These are phyloP conservation scores for Stagonosporopsis rhizophila DNA, from an alignment of 2,329 filamentous ascomycete genomes.

Conservation along the genomic window DNA sequence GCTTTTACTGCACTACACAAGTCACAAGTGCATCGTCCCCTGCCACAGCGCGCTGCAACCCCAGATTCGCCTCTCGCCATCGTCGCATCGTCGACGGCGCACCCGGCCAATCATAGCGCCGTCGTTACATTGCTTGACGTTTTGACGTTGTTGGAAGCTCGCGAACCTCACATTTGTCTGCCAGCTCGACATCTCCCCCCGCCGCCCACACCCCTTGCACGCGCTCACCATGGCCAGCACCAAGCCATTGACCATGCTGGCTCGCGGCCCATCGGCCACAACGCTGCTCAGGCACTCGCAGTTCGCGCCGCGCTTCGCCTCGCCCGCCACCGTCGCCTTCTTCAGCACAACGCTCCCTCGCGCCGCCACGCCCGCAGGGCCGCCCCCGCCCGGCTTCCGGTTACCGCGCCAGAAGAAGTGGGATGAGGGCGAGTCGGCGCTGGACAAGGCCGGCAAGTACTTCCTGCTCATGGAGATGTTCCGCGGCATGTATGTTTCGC, in stretches of 20 bases:
- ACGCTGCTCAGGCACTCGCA: constrained; percentile 47
- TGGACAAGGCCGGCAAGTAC: constrained; percentile 89
- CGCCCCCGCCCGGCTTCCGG: constrained; percentile 82
- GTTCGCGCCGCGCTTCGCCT: constrained; percentile 46
- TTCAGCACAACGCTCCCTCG: constrained; percentile 70
- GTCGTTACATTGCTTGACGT: constrained; percentile 29
- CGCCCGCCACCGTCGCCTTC: constrained; percentile 60
- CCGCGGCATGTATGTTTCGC: constrained; percentile 94
- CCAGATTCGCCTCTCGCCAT: constrained; percentile 21
- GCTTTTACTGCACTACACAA: not conserved
- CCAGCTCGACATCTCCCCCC: constrained; percentile 30
- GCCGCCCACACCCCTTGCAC: constrained; percentile 34
- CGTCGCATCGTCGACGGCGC: constrained; percentile 25
- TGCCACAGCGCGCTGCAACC: constrained; percentile 4
- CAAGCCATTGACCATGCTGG: constrained; percentile 57
- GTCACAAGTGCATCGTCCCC: not conserved
- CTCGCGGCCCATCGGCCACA: constrained; percentile 53
- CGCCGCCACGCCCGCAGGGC: constrained; percentile 72
- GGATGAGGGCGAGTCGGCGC: constrained; percentile 78
- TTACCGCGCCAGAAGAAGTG: constrained; percentile 75
- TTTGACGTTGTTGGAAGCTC: constrained; percentile 30
- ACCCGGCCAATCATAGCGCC: constrained; percentile 42
- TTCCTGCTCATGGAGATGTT: constrained; percentile 96
- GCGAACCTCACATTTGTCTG: constrained; percentile 29
- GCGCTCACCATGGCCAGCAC: constrained; percentile 56